Percentiles rank a stretch among this genome's conserved stretches.
Conservation (phyloP, 2,329 filamentous ascomycete genomes). For the Zymoseptoria pseudotritici region DNA sequence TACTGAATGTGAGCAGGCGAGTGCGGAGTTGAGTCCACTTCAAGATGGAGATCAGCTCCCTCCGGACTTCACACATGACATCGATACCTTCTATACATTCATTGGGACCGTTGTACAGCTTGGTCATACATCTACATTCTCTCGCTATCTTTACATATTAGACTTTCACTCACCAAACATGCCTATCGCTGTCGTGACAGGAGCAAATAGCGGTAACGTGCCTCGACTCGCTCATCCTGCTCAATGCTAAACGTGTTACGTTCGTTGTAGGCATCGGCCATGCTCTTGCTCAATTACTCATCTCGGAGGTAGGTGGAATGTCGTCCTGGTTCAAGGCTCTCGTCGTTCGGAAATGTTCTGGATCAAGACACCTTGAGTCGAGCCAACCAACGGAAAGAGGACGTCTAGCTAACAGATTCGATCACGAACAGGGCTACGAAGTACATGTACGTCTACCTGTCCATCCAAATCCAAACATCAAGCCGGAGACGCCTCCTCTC, state of each 20-base stretch:
- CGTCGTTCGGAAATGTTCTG: background rate
- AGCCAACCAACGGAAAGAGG: background rate
- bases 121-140: background rate
- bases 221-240: background rate
- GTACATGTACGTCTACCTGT: conserved; percentile 12
- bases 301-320: conserved; percentile 10
- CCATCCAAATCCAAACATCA: background rate
- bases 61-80: background rate
- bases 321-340: background rate
- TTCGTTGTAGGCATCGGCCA: conserved; percentile 13
- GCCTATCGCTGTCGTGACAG: conserved; percentile 17
- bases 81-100: background rate
- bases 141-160: background rate
- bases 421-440: conserved; percentile 13
- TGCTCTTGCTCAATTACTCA: conserved; percentile 16
- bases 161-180: conserved; percentile 1
- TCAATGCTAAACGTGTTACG: background rate
- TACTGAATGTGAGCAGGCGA: background rate
- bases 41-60: background rate
- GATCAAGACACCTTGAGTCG: background rate
- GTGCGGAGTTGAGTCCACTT: background rate
- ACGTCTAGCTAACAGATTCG: background rate
- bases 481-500: no score
- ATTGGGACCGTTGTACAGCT: background rate
- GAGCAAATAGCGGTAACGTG: conserved; percentile 11